Evolutionary conservation across 345 rosid species (phyloP).

Genomic region (Raphanus raphanistrum): DNA sequence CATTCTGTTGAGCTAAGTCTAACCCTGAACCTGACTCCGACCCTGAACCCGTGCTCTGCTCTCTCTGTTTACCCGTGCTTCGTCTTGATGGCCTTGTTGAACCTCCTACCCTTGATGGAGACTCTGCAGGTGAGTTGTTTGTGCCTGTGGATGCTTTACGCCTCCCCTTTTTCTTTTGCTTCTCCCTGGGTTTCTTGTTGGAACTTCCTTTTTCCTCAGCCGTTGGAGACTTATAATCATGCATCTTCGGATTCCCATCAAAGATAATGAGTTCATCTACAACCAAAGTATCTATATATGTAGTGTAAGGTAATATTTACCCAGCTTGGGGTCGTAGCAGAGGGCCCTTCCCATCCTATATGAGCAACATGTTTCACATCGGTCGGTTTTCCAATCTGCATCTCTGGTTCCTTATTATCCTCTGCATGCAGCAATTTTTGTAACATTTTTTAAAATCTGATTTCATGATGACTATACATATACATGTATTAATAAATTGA

Average conservation of each 20-base stretch:
- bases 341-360: conserved; percentile 86
- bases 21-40: conserved; percentile 31
- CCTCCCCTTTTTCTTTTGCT: conserved; percentile 30
- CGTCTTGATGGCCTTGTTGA: conserved; percentile 37
- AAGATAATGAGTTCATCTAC: conserved; percentile 47
- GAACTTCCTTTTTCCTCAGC: conserved; percentile 24
- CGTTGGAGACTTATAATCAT: conserved; percentile 46
- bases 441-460: not conserved
- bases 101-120: conserved; percentile 35
- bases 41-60: conserved; percentile 25
- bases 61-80: conserved; percentile 34
- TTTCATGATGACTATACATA: not conserved
- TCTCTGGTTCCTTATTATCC: conserved; percentile 74
- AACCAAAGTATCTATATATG: conserved; percentile 26
- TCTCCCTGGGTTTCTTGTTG: conserved; percentile 30
- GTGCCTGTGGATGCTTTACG: conserved; percentile 35
- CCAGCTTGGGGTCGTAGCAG: conserved; percentile 63
- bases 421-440: conserved; percentile 52
- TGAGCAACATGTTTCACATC: conserved; percentile 98
- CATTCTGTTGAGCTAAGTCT: conserved; percentile 20
- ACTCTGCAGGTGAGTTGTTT: conserved; percentile 35
- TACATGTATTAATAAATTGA: not conserved
- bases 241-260: conserved; percentile 52
- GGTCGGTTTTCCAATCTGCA: conserved; percentile 83
- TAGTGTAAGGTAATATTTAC: conserved; percentile 33